Evolutionary conservation across 2,329 filamentous ascomycete species (phyloP), one percentile per base, ranked within the genome.

Genomic region (Hypoxylon sp.): DNA sequence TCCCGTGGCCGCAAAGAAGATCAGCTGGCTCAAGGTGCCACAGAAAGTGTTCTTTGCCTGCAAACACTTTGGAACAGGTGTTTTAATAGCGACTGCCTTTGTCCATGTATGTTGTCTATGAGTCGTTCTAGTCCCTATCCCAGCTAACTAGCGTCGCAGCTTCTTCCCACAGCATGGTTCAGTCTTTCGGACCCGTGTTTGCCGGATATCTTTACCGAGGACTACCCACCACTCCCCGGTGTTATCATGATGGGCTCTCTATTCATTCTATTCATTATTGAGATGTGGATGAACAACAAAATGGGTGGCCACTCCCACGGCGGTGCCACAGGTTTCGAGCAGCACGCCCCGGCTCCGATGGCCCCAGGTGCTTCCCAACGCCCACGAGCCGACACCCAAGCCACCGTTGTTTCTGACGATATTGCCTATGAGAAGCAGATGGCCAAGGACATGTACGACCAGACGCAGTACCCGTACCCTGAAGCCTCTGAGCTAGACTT

Each of bases 81-180:
- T 92, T 16, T 81, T 92, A 37, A 86, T 92, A 61, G 90, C 90
- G 25, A 92, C 90, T 1, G 90, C 90, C 2, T 92, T 92, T 70
- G 90, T 92, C 19, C 90, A 92, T 82, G 83, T 88, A 72, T 70
- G 82, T 77, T 23, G 2, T 56, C 2, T 50, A 19, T 11, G 11
- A 14, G 14, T n/a, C 16, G 9, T 43, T 32, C 14, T 21, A 12
- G 2, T 39, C 4, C 37, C 7, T 21, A 29, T 23, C 16, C 19
- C 7, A 59, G 46, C 68, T 63, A 46, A 61, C 61, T 2, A 57
- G 29, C 21, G 19, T 34, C 16, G 21, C 25, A 84, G 81, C 81
- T 89, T 69, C 82, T 90, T 5, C 87, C 87, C 0, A 88, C 86
- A 2, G 87, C 87, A 14, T 90, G 89, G 72, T 78, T 77, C 51